Base-by-base conservation (phyloP, 2,329 filamentous ascomycete species). In the Aspergillus fischeri region DNA sequence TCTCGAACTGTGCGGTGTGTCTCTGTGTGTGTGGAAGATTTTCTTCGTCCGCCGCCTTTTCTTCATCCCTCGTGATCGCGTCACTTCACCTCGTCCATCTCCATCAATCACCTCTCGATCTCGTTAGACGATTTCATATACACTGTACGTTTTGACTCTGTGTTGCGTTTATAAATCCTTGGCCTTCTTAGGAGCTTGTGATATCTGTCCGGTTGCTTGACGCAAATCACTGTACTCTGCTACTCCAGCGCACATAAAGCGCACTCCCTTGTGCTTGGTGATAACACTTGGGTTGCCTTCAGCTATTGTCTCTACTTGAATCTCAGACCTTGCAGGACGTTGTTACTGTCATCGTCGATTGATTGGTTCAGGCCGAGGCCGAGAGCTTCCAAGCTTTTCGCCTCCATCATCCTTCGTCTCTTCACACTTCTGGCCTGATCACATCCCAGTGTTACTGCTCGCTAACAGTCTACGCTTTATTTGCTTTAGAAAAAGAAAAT, bases 1-100 rank as follows among this genome's bases (percentile, higher is more conserved):
- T 60, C 61, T 58, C 55, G 35, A 60, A 67, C 67, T 73, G 69
- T 73, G 69, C 64, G 67, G 68, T 71, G 67, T 71, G 66, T 66
- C 53, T 57, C 60, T 57, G 61, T 61, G 56, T 59, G 57, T 60
- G 62, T 64, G 61, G 54, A 63, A 58, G 58, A 61, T 62, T 64
- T 64, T 65, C 65, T 60, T 67, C 63, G 58, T 58, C 58, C 21
- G 41, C 62, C 64, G 63, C 63, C 63, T 69, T 49, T 47, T 52
- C 49, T 41, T 54, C 53, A 52, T 60, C 51, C 51, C 58, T 57
- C 56, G 59, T 61, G 56, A 62, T 65, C 65, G 52, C 51, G 49
- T 57, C 32, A 51, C 49, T 51, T 52, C 51, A 51, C 55, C 42
- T 51, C 48, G 56, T 51, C 59, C 49, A 42, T 49, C 38, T 59